Evolutionary conservation across 495 filamentous ascomycete genomes (phyloP).

Genomic region (Xylaria castorea): DNA sequence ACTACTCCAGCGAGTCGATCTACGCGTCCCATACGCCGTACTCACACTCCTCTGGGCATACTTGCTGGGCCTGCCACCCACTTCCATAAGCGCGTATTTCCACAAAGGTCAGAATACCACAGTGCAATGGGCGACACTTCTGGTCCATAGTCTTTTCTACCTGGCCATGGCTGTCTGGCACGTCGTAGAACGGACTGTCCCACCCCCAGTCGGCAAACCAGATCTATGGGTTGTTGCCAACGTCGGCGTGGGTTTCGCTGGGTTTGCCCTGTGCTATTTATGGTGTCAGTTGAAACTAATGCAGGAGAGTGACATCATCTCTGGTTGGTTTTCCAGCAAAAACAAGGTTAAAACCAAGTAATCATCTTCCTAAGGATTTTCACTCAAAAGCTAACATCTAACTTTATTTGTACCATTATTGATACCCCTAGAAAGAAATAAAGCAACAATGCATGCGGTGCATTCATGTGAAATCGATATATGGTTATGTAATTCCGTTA

Average conservation of each 20-base stretch:
- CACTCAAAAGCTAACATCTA: not conserved
- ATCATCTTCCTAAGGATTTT: not conserved
- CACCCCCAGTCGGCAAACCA: slow-evolving; percentile 75
- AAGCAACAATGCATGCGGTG: not conserved
- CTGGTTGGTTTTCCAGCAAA: slow-evolving; percentile 35
- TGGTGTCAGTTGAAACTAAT: slow-evolving; percentile 84
- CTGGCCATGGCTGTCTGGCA: slow-evolving; percentile 80
- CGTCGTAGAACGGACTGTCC: slow-evolving; percentile 69
- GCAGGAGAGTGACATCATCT: slow-evolving; percentile 60
- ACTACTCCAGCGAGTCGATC: slow-evolving; percentile 80
- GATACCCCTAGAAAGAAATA: slow-evolving; percentile 22
- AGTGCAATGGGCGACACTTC: slow-evolving; percentile 60
- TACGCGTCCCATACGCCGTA: slow-evolving; percentile 83
- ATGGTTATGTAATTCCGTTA: too few species aligned
- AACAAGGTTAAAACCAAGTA: slow-evolving; percentile 38
- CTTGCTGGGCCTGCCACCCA: slow-evolving; percentile 83
- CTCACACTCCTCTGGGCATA: slow-evolving; percentile 88
- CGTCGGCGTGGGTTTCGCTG: slow-evolving; percentile 80
- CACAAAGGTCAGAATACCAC: slow-evolving; percentile 52
- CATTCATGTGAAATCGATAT: not conserved
- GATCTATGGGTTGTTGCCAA: slow-evolving; percentile 95
- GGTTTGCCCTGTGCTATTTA: slow-evolving; percentile 84
- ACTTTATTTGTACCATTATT: slow-evolving; percentile 21
- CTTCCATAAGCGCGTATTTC: slow-evolving; percentile 71
- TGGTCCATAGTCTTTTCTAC: slow-evolving; percentile 80